These are phyloP conservation scores for Candida odintsovae DNA, from an alignment of 805 yeast species.

Conservation along the genomic window DNA sequence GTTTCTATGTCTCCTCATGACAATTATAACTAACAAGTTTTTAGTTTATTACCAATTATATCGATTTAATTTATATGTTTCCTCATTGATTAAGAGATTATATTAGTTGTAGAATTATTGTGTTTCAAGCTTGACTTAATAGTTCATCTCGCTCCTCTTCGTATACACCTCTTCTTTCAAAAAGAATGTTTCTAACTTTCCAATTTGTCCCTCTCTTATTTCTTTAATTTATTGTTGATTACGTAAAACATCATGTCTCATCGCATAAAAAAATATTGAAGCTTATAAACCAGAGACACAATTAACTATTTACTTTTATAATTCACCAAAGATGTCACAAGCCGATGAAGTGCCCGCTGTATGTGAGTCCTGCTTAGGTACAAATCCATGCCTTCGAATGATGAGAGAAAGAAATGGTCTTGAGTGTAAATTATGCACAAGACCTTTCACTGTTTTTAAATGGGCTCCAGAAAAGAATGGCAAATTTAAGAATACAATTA, in stretches of 20 bases:
- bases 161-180: too few relatives aligned
- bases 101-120: neutral
- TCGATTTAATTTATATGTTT: neutral
- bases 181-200: too few relatives aligned
- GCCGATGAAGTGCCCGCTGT: conserved; percentile 44
- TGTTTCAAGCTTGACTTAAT: too few relatives aligned
- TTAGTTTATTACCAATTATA: neutral
- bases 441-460: conserved; percentile 76
- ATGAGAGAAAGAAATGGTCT: conserved; percentile 63
- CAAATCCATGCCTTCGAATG: conserved; percentile 62
- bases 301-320: neutral
- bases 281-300: neutral
- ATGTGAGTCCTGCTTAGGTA: conserved; percentile 71
- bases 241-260: neutral
- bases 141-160: too few relatives aligned
- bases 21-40: conserved; percentile 3
- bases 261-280: neutral
- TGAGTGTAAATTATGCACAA: conserved; percentile 80
- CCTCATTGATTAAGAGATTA: neutral
- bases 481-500: conserved; percentile 52
- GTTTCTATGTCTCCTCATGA: neutral
- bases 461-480: conserved; percentile 53
- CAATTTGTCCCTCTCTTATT: too few relatives aligned
- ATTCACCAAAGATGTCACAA: conserved; percentile 3
- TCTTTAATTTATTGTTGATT: neutral